A percentile compares a stretch with the other conserved stretches of the same genome.
These are phyloP conservation scores for Fusarium agapanthi DNA, from an alignment of 2,329 filamentous ascomycete species.

Conservation along the genomic window DNA sequence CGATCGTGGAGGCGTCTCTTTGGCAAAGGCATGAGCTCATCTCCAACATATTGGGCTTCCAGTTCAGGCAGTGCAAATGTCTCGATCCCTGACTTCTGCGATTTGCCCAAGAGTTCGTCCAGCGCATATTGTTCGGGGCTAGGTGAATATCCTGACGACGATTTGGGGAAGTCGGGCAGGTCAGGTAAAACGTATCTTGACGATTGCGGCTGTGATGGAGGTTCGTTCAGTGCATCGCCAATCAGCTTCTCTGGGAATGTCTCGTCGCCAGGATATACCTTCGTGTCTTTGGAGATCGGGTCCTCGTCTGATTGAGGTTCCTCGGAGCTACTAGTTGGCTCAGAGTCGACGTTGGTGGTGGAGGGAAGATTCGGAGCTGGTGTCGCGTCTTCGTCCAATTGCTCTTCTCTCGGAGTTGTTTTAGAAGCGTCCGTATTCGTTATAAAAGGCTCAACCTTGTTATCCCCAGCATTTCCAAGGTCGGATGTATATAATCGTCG, in stretches of 20 bases:
- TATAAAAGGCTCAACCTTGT: slow-evolving; percentile 41
- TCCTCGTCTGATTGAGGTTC: neutral
- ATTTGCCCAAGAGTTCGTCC: neutral
- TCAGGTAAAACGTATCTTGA: neutral
- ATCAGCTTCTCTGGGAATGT: neutral
- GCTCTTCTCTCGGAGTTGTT: neutral
- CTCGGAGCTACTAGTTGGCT: neutral
- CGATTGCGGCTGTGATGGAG: neutral
- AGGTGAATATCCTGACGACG: neutral
- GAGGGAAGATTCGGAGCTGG: neutral
- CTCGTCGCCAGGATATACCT: neutral
- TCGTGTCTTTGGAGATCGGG: neutral
- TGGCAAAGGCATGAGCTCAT: neutral
- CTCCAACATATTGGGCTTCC: neutral
- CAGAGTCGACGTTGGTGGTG: neutral
- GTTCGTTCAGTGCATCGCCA: neutral
- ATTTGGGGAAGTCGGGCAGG: neutral
- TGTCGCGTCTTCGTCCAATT: neutral
- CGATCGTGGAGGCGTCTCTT: slow-evolving; percentile 33
- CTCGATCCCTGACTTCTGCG: neutral
- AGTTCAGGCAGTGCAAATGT: slow-evolving; percentile 6
- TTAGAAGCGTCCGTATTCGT: neutral
- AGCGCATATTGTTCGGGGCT: neutral
- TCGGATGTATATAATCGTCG: slow-evolving; percentile 40
- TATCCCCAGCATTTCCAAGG: slow-evolving; percentile 28